Percentiles rank a stretch among this genome's conserved stretches.
These are phyloP conservation scores for Hylodesmum podocarpum DNA, from an alignment of 306 rosid species.

Conservation along the genomic window DNA sequence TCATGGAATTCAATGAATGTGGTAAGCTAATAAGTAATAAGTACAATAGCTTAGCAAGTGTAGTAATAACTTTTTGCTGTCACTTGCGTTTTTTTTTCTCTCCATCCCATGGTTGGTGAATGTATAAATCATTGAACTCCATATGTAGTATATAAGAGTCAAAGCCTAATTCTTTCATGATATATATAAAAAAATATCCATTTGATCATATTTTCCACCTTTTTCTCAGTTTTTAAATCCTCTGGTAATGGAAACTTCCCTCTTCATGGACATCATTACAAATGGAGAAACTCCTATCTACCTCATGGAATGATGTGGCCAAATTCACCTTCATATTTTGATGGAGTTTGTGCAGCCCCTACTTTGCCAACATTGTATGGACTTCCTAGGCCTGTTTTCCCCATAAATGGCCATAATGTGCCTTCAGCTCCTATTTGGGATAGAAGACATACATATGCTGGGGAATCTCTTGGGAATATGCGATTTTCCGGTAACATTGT, in stretches of 20 bases:
- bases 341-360: constrained; percentile 40
- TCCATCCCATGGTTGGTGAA: not conserved
- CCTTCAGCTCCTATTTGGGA: constrained; percentile 65
- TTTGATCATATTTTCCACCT: not conserved
- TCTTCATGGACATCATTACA: constrained; percentile 41
- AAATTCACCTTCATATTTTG: constrained; percentile 50
- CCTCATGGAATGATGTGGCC: constrained; percentile 43
- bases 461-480: constrained; percentile 52
- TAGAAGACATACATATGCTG: constrained; percentile 46
- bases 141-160: not conserved
- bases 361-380: constrained; percentile 45
- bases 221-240: constrained; percentile 40
- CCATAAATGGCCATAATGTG: constrained; percentile 47
- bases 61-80: not conserved
- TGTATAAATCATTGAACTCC: constrained; percentile 9
- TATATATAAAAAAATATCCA: not conserved
- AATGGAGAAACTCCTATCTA: constrained; percentile 51
- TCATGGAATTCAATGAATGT: constrained; percentile 47
- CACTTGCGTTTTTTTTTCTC: not conserved
- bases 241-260: constrained; percentile 38
- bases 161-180: not conserved
- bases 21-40: constrained; percentile 42
- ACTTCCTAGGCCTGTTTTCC: constrained; percentile 38
- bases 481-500: constrained; percentile 38
- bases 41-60: not conserved